Conservation (phyloP, 768 basidiomycete species). For the Crucibulum laeve region DNA sequence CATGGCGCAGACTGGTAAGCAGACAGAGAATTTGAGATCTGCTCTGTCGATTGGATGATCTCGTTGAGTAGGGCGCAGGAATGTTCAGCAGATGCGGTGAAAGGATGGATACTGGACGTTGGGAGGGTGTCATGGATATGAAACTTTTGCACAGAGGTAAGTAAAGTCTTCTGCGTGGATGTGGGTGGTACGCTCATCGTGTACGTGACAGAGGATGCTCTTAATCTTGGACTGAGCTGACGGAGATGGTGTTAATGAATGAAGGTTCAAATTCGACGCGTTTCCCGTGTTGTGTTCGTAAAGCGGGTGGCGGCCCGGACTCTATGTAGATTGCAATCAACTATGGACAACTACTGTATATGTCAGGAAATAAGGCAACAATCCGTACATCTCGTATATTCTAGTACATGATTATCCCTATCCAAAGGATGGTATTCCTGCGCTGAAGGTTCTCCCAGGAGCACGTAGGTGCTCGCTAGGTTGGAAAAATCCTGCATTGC, state of each 20-base stretch:
- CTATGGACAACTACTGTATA: too few species aligned
- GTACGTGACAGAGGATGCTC: slow-evolving; percentile 4
- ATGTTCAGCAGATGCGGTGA: slow-evolving; percentile 36
- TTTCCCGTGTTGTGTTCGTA: too few species aligned
- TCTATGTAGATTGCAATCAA: too few species aligned
- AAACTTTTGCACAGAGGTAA: slow-evolving; percentile 39
- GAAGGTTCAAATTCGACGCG: too few species aligned
- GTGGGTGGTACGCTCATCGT: too few species aligned
- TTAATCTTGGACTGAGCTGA: too few species aligned
- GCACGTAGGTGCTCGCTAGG: slow-evolving; percentile 15
- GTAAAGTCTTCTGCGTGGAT: slow-evolving; percentile 26
- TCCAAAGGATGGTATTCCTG: slow-evolving; percentile 13
- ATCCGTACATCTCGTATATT: too few species aligned
- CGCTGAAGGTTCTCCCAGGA: slow-evolving; percentile 12
- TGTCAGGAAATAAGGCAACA: too few species aligned
- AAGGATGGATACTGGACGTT: slow-evolving; percentile 36
- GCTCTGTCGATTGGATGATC: slow-evolving; percentile 45
- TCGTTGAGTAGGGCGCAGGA: slow-evolving; percentile 42
- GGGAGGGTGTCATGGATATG: slow-evolving; percentile 31
- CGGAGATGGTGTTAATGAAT: too few species aligned
- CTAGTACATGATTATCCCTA: background rate
- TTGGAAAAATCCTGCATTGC: slow-evolving; percentile 21
- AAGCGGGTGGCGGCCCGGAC: too few species aligned
- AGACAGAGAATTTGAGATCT: slow-evolving; percentile 50
- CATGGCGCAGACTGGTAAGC: slow-evolving; percentile 45